Base-by-base conservation (phyloP, 2,329 filamentous ascomycete species). In the Microcyclospora pomicola region DNA sequence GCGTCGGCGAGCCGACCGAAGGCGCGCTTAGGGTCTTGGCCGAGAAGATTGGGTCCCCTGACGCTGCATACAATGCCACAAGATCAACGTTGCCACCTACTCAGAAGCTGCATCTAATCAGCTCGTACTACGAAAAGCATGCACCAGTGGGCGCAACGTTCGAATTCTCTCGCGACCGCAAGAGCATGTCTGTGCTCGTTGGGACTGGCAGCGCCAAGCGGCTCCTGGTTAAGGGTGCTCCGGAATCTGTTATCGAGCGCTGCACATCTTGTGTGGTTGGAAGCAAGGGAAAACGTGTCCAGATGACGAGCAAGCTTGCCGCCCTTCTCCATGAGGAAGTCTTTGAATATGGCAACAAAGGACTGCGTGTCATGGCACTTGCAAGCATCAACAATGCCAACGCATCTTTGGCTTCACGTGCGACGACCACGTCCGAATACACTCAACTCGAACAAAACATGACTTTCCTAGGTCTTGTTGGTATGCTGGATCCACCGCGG, bases 141-240 rank as follows among this genome's bases (percentile, higher is more conserved):
- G 74, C 79, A 35, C 75, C 77, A 37, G 77, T 81, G 31, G 70
- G 94, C 40, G 80, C 87, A 7, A 94, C 86, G 9, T 98, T 85
- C 52, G 91, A 98, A 59, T 98, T 98, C 64, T 96, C 91, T 1
- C 79, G 91, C 51, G 91, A 98, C 62, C 77, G 91, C 45, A 98
- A 98, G 75, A 96, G 88, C 63, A 98, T 98, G 91, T 98, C 91
- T 34, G 92, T 98, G 28, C 67, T 96, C 42, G 84, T 92, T 45
- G 73, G 80, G 47, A 71, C 73, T 38, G 79, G 73, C 39, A 68
- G 70, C 35, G 63, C 76, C 37, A 76, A 91, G 64, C 86, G 81
- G 59, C 77, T 98, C 9, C 72, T 98, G 35, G 87, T 98, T 48
- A 98, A 98, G 66, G 91, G 91, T 52, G 91, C 92, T 14, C 91